Conservation (phyloP, 805 yeast species). For the Schizosaccharomyces octosporus region DNA sequence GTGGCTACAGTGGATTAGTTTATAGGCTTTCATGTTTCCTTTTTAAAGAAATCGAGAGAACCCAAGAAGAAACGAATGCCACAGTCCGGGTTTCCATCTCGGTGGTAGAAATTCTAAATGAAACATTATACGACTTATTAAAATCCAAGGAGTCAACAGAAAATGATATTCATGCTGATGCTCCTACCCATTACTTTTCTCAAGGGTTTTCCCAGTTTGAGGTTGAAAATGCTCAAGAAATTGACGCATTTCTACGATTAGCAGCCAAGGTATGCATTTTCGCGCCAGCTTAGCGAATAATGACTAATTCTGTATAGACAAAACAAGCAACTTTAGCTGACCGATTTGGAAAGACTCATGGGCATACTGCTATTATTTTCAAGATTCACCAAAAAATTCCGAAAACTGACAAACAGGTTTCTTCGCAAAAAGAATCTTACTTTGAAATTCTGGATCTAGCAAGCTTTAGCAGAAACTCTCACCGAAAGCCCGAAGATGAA, state of each 20-base stretch:
- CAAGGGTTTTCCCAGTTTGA: not conserved
- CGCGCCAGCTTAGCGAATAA: too few species aligned
- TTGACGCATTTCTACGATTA: not conserved
- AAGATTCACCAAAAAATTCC: too few species aligned
- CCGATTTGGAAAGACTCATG: too few species aligned
- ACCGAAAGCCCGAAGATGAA: not conserved
- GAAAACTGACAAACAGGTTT: too few species aligned
- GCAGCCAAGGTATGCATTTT: not conserved
- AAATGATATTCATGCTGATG: not conserved
- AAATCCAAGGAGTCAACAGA: not conserved
- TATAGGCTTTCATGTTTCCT: not conserved
- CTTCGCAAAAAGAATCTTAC: not conserved
- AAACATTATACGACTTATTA: not conserved
- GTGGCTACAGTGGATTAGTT: not conserved
- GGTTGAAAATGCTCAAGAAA: not conserved
- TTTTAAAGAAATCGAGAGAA: not conserved
- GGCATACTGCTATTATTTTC: too few species aligned
- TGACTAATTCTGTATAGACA: too few species aligned
- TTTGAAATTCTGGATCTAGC: not conserved
- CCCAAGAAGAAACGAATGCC: not conserved
- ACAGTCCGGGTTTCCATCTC: not conserved
- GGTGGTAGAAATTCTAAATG: not conserved
- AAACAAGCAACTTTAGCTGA: too few species aligned
- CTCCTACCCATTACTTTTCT: not conserved
- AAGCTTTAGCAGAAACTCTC: not conserved